Evolutionary conservation across 1,284 basidiomycete genomes (phyloP), one percentile per base, ranked within the genome.

Genomic region (Fistulina hepatica): DNA sequence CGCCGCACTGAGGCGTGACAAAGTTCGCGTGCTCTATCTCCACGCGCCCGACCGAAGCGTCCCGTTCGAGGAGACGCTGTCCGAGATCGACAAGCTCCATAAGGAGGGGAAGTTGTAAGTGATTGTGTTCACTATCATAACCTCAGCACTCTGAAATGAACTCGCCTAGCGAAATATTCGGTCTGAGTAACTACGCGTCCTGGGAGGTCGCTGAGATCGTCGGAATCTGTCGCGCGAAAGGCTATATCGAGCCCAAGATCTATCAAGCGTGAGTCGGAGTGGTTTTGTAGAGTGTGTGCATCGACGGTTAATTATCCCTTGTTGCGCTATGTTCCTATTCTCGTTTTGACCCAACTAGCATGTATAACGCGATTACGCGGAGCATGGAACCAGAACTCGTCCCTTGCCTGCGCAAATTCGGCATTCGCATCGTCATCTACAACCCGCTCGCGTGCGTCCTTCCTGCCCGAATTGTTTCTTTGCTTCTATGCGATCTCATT

Each of bases 351-450:
- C 9, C 5, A 8, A 11, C 11, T 28, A 63, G 65, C 10, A 69
- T 70, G 62, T 73, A 72, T 50, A 73, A 72, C 39, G 64, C 68
- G 2, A 56, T 73, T 42, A 69, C 67, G 2, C 64, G 73, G 6
- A 61, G 60, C 27, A 69, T 71, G 33, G 71, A 77, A 45, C 43
- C 67, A 2, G 72, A 76, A 51, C 60, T 76, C 16, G 54, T 73
- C n/a, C 70, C 69, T 2, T 72, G 71, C 53, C 60, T 63, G 42
- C 63, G 73, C 37, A 73, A 74, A 48, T 71, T 61, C 50, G 70
- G 67, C 15, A 50, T 79, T 34, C 54, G 69, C 19, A 56, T 74
- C 36, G 71, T 74, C 13, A 57, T 69, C 22, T 46, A 48, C 21
- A 44, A 46, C 21, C 44, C 44, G 4, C 36, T 44, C 12, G 44